Base-by-base conservation (phyloP, 805 yeast species). In the Kuraishia borneana region DNA sequence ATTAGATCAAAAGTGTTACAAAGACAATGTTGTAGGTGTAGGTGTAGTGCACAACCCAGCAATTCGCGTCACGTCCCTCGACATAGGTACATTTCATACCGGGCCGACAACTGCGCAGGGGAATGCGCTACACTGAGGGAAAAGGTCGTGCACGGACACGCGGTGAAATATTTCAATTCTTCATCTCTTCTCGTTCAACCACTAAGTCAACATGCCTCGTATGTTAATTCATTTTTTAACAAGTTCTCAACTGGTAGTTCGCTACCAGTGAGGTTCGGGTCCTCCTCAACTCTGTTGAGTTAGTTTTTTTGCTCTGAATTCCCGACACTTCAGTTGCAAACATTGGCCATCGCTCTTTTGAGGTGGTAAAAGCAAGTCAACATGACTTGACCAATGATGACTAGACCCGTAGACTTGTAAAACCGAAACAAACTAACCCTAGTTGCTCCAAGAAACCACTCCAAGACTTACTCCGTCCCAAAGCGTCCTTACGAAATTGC, bases 391-490 rank as follows among this genome's bases (percentile, higher is more conserved):
- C n/a, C n/a, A n/a, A n/a, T n/a, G n/a, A n/a, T n/a, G n/a, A n/a
- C n/a, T n/a, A n/a, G n/a, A n/a, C n/a, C n/a, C n/a, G n/a, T n/a
- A n/a, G n/a, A n/a, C n/a, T n/a, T n/a, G n/a, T n/a, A n/a, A n/a
- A n/a, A n/a, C n/a, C n/a, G n/a, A n/a, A n/a, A n/a, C n/a, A n/a
- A n/a, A n/a, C n/a, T n/a, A n/a, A n/a, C n/a, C n/a, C 18, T 49
- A 83, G 94, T 94, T 76, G 95, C 96, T 58, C 97, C 98, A 75
- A 83, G 95, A 77, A 85, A 95, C 64, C 82, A 89, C 83, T 89
- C 98, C 58, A 92, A 92, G 87, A 92, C 99, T 62, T 92, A 84
- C 85, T 73, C 96, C 63, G 95, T 89, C 65, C 99, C 99, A 76
- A 87, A 84, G 81, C 85, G 94, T 70, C 96, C 97, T 51, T 92